Evolutionary conservation across 2,329 filamentous ascomycete genomes (phyloP).

Genomic region (Pestalotiopsis sp.): DNA sequence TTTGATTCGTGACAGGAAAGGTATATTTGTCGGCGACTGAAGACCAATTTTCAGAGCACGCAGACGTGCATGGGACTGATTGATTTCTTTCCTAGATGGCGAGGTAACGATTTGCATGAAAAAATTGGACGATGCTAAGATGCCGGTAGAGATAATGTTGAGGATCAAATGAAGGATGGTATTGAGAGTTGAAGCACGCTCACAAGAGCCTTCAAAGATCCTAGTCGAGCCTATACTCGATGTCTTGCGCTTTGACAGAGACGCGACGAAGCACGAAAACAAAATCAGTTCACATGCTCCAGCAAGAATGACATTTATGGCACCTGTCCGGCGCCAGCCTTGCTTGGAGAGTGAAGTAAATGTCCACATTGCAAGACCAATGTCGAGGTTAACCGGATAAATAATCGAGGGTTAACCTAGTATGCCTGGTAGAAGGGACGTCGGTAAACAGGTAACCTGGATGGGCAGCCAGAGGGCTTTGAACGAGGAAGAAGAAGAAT

Average conservation of each 20-base stretch:
- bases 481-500: no score
- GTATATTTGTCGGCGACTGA: constrained; percentile 37
- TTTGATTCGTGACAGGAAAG: not conserved
- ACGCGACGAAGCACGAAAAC: not conserved
- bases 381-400: no score
- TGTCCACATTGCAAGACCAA: not conserved
- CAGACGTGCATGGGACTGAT: constrained; percentile 41
- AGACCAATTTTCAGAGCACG: constrained; percentile 45
- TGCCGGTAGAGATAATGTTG: constrained; percentile 12
- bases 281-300: not conserved
- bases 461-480: no score
- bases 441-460: no score
- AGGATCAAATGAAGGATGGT: constrained; percentile 7
- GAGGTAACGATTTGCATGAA: constrained; percentile 21
- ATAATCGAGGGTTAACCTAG: no score
- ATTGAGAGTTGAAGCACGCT: not conserved
- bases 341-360: not conserved
- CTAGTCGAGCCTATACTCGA: not conserved
- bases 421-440: no score
- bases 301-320: not conserved
- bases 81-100: constrained; percentile 22
- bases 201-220: not conserved
- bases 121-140: constrained; percentile 19
- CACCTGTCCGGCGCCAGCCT: not conserved
- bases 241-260: not conserved